Evolutionary conservation across 495 filamentous ascomycete species (phyloP).

Genomic region (Penicillium desertorum): DNA sequence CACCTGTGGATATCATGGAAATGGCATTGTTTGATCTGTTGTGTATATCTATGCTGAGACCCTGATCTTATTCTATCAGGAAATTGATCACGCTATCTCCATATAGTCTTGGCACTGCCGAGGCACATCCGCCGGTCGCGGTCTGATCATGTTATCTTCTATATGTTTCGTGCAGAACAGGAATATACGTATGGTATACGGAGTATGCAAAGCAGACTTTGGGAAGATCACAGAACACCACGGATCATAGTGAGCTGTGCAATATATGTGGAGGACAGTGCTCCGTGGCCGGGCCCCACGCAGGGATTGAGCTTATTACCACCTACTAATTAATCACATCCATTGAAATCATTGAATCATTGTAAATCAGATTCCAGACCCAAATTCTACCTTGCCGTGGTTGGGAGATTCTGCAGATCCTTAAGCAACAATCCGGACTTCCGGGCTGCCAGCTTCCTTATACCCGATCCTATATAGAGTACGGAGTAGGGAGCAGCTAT

Average conservation of each 20-base stretch:
- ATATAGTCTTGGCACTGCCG: not conserved
- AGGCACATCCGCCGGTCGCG: not conserved
- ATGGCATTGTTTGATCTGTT: not conserved
- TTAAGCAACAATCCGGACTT: not conserved
- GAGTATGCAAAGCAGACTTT: no score
- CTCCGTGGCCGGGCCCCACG: conserved; percentile 10
- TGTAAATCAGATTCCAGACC: not conserved
- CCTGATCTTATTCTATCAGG: not conserved
- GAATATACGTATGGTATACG: no score
- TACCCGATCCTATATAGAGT: not conserved
- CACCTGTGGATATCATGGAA: not conserved
- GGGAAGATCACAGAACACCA: not conserved
- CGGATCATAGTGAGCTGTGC: not conserved
- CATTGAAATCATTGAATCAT: conserved; percentile 2
- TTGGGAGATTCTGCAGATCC: not conserved
- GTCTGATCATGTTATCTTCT: not conserved
- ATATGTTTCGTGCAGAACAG: not conserved
- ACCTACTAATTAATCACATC: conserved; percentile 1
- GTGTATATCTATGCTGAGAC: not conserved
- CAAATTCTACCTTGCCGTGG: not conserved
- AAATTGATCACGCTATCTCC: not conserved
- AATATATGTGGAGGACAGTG: conserved; percentile 17
- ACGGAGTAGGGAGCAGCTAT: not conserved
- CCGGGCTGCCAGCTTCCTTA: not conserved
- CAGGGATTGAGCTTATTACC: conserved; percentile 7